These are phyloP conservation scores for Saccharomycopsis babjevae DNA, from an alignment of 805 yeast species.

Conservation along the genomic window DNA sequence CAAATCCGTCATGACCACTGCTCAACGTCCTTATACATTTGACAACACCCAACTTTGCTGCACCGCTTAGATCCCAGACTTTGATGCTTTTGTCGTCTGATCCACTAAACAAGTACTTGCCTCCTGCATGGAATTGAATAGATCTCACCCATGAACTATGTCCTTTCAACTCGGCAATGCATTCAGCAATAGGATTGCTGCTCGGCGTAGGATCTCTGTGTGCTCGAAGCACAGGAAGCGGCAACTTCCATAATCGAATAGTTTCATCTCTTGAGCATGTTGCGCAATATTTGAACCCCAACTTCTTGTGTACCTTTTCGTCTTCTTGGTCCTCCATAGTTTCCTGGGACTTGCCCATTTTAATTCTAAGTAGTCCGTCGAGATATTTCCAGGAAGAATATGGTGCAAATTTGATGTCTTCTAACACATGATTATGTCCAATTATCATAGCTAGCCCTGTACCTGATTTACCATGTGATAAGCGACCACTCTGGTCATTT, in stretches of 20 bases:
- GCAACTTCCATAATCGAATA: slow-evolving; percentile 69
- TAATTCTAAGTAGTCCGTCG: slow-evolving; percentile 32
- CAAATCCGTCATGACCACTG: slow-evolving; percentile 66
- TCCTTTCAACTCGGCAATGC: slow-evolving; percentile 50
- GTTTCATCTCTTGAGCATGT: slow-evolving; percentile 75
- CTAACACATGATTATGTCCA: slow-evolving; percentile 82
- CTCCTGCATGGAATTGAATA: slow-evolving; percentile 64
- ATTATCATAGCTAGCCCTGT: slow-evolving; percentile 55
- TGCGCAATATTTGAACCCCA: slow-evolving; percentile 64
- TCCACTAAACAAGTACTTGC: slow-evolving; percentile 55
- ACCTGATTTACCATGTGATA: slow-evolving; percentile 57
- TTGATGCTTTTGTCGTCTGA: slow-evolving; percentile 72
- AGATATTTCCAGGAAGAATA: slow-evolving; percentile 35
- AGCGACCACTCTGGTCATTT: slow-evolving; percentile 63
- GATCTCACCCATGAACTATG: slow-evolving; percentile 84
- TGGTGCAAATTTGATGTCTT: slow-evolving; percentile 61
- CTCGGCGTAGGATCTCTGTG: slow-evolving; percentile 49
- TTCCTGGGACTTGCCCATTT: slow-evolving; percentile 25
- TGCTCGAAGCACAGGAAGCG: slow-evolving; percentile 49
- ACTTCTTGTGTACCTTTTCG: slow-evolving; percentile 25
- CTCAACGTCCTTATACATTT: slow-evolving; percentile 40
- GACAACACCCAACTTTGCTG: slow-evolving; percentile 25
- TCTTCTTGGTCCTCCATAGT: slow-evolving; percentile 20
- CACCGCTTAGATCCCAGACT: slow-evolving; percentile 61
- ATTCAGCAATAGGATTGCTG: slow-evolving; percentile 49